Evolutionary conservation across 148 eudicot genomes (phyloP).

Genomic region (Cornus florida): DNA sequence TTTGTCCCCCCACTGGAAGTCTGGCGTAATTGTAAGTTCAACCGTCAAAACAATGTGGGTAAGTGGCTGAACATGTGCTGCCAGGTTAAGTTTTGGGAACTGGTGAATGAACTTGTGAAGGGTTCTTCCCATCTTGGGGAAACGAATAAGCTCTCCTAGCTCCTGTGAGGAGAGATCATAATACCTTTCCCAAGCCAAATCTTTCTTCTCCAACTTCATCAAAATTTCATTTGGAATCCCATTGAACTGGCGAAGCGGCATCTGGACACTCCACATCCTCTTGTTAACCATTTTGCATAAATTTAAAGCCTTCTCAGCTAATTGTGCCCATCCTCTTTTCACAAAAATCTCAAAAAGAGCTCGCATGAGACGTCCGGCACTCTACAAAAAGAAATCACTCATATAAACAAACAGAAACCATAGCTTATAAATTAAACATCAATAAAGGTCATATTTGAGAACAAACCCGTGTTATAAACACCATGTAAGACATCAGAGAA

Average conservation of each 20-base stretch:
- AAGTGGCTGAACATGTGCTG: constrained; percentile 53
- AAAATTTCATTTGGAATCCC: constrained; percentile 34
- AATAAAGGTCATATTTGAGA: not conserved
- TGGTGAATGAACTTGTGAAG: constrained; percentile 50
- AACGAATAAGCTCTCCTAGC: constrained; percentile 44
- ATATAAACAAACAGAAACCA: not conserved
- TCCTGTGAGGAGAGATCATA: constrained; percentile 50
- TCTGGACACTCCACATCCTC: constrained; percentile 60
- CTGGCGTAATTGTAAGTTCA: constrained; percentile 50
- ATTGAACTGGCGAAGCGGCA: constrained; percentile 50
- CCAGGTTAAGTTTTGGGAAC: constrained; percentile 51
- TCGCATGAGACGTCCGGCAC: constrained; percentile 49
- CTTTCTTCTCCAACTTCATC: constrained; percentile 46
- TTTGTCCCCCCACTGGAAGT: constrained; percentile 53
- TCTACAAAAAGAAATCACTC: constrained; percentile 19
- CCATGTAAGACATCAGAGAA: constrained; percentile 54
- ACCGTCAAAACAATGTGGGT: constrained; percentile 45
- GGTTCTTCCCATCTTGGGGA: constrained; percentile 48
- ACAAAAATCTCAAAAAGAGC: constrained; percentile 49
- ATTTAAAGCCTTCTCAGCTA: constrained; percentile 49
- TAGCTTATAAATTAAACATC: not conserved
- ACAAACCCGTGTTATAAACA: constrained; percentile 46
- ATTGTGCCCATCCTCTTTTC: constrained; percentile 56
- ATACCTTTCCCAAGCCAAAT: constrained; percentile 52
- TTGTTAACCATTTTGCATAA: constrained; percentile 52